phyloP scores from a whole-genome alignment of 371 early-diverging fungal genomes.

The Funneliformis caledonium region DNA sequence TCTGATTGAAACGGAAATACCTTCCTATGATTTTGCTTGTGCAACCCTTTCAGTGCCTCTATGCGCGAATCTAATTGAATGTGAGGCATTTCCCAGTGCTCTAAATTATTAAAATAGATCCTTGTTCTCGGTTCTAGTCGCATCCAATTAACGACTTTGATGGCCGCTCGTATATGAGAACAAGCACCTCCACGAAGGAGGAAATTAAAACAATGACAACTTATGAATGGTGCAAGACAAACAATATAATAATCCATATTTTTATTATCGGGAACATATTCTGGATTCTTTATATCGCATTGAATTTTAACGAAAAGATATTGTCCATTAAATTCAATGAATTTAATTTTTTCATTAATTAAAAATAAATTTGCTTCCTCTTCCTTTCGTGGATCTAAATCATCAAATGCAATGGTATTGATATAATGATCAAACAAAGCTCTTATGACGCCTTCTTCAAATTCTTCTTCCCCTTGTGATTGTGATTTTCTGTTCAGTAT shows the following conservation, averaged over 20 bases:
- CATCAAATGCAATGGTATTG: conserved; percentile 22
- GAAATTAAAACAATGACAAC: conserved; percentile 24
- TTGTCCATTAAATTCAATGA: conserved; percentile 1
- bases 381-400: not conserved
- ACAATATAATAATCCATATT: not conserved
- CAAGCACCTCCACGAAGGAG: not conserved
- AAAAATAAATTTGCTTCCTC: not conserved
- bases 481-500: not conserved
- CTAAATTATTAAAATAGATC: not conserved
- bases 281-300: conserved; percentile 7
- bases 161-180: conserved; percentile 10
- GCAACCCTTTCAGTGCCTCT: not conserved
- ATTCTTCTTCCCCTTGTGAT: not conserved
- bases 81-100: not conserved
- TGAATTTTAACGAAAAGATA: conserved; percentile 9
- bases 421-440: not conserved
- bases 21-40: not conserved
- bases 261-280: not conserved
- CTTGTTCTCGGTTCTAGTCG: not conserved
- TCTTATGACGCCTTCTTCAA: not conserved
- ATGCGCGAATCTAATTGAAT: not conserved
- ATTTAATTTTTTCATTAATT: not conserved
- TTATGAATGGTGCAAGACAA: not conserved
- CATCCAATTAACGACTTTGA: not conserved
- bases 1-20: not conserved